Base-by-base conservation (phyloP, 2,329 filamentous ascomycete genomes). In the Zymoseptoria pseudotritici region DNA sequence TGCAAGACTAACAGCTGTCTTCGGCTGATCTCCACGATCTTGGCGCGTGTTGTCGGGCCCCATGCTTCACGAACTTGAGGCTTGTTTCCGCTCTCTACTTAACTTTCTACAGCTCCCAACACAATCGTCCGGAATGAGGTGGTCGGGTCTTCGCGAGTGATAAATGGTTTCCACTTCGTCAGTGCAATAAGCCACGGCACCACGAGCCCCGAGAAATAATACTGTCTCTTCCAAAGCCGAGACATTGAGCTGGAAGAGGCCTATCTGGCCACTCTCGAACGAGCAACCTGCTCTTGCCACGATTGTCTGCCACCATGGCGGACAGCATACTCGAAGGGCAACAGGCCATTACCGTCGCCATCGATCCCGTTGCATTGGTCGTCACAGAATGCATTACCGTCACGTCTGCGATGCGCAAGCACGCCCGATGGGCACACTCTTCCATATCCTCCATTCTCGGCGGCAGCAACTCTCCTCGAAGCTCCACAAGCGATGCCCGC, bases 351-450 rank as follows among this genome's bases (percentile, higher is more conserved):
- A 67, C 65, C 20, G 72, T 74, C 29, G 72, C 72, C 53, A 73
- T 74, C 54, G 71, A 74, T 61, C 72, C 72, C 5, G 71, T 73
- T 36, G 71, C 72, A 54, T 80, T 99, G 69, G 91, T 99, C 66
- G 96, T 96, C 64, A 96, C 93, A 76, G 94, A 99, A 86, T 99
- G 94, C 76, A 97, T 97, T 73, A 93, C 92, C 53, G 93, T 99
- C 77, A 97, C 94, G 13, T 97, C 93, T 63, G 91, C 92, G 62
- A 97, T 99, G 83, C 92, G 96, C 71, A 99, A 99, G 78, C 88
- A 97, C 83, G 89, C 91, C 65, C 89, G 94, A 66, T 97, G 93
- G 82, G 91, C 91, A 54, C 92, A 97, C 74, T 96, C 92, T 11
- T 97, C 92, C 4, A 94, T 99, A 52, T 91, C 94, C 46, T 93